Base-by-base conservation (phyloP, 768 basidiomycete genomes). In the Tylopilus sp. region DNA sequence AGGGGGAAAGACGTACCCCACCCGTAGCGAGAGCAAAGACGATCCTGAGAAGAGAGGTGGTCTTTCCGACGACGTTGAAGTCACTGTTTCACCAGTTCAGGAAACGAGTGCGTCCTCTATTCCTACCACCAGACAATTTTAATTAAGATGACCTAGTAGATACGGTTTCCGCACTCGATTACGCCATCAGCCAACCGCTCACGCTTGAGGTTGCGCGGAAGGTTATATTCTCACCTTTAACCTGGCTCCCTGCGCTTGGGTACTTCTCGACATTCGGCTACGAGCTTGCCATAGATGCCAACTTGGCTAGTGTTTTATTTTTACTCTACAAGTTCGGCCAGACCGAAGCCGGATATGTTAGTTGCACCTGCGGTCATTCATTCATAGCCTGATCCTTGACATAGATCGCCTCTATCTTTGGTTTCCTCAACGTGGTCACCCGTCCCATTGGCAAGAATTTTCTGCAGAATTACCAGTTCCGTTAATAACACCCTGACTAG, bases 41-140 rank as follows among this genome's bases (percentile, higher is more conserved):
- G 57, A 56, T 33, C 56, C 60, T 21, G 67, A 65, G 40, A 64
- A 74, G 60, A 64, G 65, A 21, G 58, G 58, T n/a, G 64, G 59
- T 34, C 51, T 56, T n/a, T n/a, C n/a, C n/a, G 31, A 49, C 22
- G 58, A 60, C 30, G 19, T 63, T 13, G 57, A 64, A 7, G 62
- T 66, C 36, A 58, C 51, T 24, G 41, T 49, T 6, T 13, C 17
- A 9, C 34, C 53, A 24, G 47, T 33, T 33, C 8, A 28, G 6
- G 34, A 45, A 8, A 4, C 6, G 22, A 52, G 52, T 52, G 19
- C 10, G 52, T 26, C 22, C 19, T 19, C 13, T 38, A 30, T 24
- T 16, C 29, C 10, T 25, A 11, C 16, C 24, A 37, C 31, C 24
- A 8, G 17, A 17, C 24, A 21, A 46, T 9, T 28, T 9, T 4